phyloP scores from a whole-genome alignment of 495 filamentous ascomycete genomes.

The Chaetomium cochliodes region DNA sequence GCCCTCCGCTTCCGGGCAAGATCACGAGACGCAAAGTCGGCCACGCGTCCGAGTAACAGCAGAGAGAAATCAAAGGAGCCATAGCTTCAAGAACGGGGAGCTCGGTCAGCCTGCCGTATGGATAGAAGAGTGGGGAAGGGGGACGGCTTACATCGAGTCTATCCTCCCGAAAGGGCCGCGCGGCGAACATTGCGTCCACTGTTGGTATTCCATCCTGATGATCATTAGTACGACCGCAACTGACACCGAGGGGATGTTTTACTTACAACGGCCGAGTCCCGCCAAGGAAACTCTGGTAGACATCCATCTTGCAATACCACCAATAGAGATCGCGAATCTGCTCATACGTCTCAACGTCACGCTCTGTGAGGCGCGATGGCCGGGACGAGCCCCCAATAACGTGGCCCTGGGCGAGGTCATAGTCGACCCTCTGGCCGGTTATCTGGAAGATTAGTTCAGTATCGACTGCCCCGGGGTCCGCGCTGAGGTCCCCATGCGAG shows the following conservation, averaged over 20 bases:
- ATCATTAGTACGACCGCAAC: conserved; percentile 17
- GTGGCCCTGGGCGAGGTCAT: conserved; percentile 31
- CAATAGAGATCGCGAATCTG: conserved; percentile 86
- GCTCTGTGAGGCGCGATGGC: conserved; percentile 45
- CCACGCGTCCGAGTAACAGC: conserved; percentile 77
- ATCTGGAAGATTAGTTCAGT: conserved; percentile 39
- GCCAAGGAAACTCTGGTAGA: conserved; percentile 85
- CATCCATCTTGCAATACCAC: conserved; percentile 95
- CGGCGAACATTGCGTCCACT: conserved; percentile 82
- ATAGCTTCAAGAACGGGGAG: conserved; percentile 47
- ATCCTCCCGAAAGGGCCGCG: conserved; percentile 73
- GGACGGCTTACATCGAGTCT: conserved; percentile 61
- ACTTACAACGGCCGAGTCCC: conserved; percentile 82
- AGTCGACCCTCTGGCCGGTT: conserved; percentile 39
- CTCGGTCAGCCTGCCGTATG: background rate
- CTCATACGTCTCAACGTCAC: conserved; percentile 75
- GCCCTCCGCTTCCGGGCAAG: conserved; percentile 70
- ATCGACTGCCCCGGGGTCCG: conserved; percentile 36
- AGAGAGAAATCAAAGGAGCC: conserved; percentile 84
- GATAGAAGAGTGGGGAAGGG: background rate
- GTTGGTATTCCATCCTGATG: conserved; percentile 69
- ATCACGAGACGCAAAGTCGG: conserved; percentile 77
- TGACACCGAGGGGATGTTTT: background rate
- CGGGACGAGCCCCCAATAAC: conserved; percentile 10
- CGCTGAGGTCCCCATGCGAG: conserved; percentile 21